Evolutionary conservation across 805 yeast genomes (phyloP).

Genomic region (Lachancea dasiensis): DNA sequence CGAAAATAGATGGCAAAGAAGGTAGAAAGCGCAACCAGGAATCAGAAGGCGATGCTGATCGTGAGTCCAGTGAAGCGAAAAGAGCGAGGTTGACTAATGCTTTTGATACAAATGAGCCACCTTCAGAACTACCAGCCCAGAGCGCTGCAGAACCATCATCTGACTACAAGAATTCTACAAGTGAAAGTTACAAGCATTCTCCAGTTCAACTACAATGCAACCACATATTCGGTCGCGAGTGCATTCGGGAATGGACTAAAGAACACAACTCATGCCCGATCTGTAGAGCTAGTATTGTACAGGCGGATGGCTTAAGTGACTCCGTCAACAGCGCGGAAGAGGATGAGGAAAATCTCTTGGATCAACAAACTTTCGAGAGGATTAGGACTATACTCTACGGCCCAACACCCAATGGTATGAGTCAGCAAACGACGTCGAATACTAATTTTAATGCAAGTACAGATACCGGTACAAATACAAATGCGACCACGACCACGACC

Average conservation of each 20-base stretch:
- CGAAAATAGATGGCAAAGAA: not conserved
- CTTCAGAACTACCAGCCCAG: not conserved
- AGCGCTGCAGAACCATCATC: not conserved
- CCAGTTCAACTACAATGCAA: slow-evolving; percentile 78
- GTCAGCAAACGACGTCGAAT: not conserved
- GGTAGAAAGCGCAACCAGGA: slow-evolving; percentile 6
- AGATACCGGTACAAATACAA: not conserved
- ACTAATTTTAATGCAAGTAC: not conserved
- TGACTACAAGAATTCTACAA: not conserved
- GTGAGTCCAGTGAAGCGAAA: slow-evolving; percentile 14
- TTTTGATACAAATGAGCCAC: not conserved
- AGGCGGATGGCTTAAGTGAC: slow-evolving; percentile 13
- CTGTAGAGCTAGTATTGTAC: slow-evolving; percentile 58
- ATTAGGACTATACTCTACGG: slow-evolving; percentile 16
- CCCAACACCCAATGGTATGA: slow-evolving; percentile 1
- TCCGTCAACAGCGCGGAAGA: slow-evolving; percentile 4
- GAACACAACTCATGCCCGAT: slow-evolving; percentile 76
- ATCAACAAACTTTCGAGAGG: slow-evolving; percentile 22
- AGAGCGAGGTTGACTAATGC: slow-evolving; percentile 4
- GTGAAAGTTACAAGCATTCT: slow-evolving; percentile 41
- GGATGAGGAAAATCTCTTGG: slow-evolving; percentile 5
- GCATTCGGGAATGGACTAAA: slow-evolving; percentile 79
- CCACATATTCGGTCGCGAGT: slow-evolving; percentile 81
- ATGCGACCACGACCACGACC: not conserved
- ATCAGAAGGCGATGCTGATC: slow-evolving; percentile 7